A percentile compares a stretch with the other conserved stretches of the same genome.
These are phyloP conservation scores for Phytopythium boreale DNA, from an alignment of 352 stramenopile genomes.

Conservation along the genomic window DNA sequence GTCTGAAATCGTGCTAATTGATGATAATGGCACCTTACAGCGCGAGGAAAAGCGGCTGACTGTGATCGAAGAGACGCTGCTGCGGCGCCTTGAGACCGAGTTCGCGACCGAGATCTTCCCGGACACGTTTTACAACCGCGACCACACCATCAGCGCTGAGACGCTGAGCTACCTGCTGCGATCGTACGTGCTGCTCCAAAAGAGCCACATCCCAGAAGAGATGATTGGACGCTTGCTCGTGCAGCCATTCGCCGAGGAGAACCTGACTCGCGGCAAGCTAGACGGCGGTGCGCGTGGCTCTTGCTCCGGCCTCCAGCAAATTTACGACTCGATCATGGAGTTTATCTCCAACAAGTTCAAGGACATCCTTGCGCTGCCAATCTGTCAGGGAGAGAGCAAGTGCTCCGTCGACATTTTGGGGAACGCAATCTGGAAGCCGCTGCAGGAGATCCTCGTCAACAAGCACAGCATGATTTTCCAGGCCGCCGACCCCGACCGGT, in stretches of 20 bases:
- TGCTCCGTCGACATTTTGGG: conserved; percentile 75
- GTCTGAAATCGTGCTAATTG: background rate
- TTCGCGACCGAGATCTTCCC: conserved; percentile 85
- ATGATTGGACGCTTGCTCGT: conserved; percentile 80
- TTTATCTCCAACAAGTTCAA: conserved; percentile 75
- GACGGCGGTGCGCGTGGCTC: conserved; percentile 71
- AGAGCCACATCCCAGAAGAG: conserved; percentile 74
- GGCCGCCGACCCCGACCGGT: conserved; percentile 67
- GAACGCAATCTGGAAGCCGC: conserved; percentile 79
- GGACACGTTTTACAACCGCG: conserved; percentile 84
- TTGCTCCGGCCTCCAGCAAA: conserved; percentile 65
- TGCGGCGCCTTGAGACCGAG: conserved; percentile 77
- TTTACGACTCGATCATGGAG: conserved; percentile 71
- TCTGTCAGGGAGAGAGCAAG: conserved; percentile 69
- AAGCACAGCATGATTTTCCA: conserved; percentile 86
- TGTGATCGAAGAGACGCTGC: conserved; percentile 65
- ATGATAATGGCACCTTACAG: conserved; percentile 14
- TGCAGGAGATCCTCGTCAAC: conserved; percentile 56
- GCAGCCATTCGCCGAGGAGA: conserved; percentile 75
- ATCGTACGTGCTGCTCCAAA: conserved; percentile 74
- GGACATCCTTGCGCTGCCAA: conserved; percentile 45
- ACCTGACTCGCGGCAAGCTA: conserved; percentile 69
- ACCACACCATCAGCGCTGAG: conserved; percentile 61
- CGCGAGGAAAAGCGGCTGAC: conserved; percentile 68
- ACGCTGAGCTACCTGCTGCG: conserved; percentile 71